Evolutionary conservation across 768 basidiomycete species (phyloP).

Genomic region (Xerocomus potaroensis): DNA sequence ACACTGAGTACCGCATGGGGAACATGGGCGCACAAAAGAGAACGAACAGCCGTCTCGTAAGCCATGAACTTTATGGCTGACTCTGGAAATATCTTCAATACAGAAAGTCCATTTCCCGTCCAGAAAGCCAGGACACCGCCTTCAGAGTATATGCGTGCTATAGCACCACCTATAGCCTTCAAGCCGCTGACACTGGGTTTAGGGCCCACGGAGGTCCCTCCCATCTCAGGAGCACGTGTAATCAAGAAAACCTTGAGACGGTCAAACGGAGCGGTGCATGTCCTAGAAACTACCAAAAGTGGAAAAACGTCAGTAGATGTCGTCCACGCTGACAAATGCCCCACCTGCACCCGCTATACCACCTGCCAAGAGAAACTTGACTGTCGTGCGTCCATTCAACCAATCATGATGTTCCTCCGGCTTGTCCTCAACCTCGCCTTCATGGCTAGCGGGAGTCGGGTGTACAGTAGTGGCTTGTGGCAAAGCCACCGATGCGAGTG

Average conservation of each 20-base stretch:
- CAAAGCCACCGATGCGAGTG: conserved; percentile 38
- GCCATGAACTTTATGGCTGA: conserved; percentile 98
- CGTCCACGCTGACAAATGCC: conserved; percentile 18
- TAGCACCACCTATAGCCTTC: conserved; percentile 65
- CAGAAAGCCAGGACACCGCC: conserved; percentile 91
- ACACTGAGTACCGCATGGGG: conserved; percentile 15
- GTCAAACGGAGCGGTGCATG: conserved; percentile 97
- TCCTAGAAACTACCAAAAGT: conserved; percentile 72
- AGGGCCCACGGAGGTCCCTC: conserved; percentile 44
- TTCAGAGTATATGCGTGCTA: conserved; percentile 80
- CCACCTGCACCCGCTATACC: conserved; percentile 92
- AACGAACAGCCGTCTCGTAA: conserved; percentile 86
- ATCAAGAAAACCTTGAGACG: conserved; percentile 95
- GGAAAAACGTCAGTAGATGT: conserved; percentile 4
- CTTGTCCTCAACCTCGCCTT: conserved; percentile 48
- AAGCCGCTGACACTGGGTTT: conserved; percentile 48
- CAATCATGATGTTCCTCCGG: conserved; percentile 58
- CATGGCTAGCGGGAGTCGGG: conserved; percentile 24
- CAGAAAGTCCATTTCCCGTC: conserved; percentile 95
- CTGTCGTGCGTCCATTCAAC: conserved; percentile 65
- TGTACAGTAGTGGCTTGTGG: conserved; percentile 11
- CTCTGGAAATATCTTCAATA: conserved; percentile 95
- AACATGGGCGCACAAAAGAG: conserved; percentile 8
- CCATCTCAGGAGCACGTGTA: conserved; percentile 75
- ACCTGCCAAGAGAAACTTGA: conserved; percentile 90